These are phyloP conservation scores for Coelastrella sp. DNA, from an alignment of 139 green algal genomes.

Conservation along the genomic window DNA sequence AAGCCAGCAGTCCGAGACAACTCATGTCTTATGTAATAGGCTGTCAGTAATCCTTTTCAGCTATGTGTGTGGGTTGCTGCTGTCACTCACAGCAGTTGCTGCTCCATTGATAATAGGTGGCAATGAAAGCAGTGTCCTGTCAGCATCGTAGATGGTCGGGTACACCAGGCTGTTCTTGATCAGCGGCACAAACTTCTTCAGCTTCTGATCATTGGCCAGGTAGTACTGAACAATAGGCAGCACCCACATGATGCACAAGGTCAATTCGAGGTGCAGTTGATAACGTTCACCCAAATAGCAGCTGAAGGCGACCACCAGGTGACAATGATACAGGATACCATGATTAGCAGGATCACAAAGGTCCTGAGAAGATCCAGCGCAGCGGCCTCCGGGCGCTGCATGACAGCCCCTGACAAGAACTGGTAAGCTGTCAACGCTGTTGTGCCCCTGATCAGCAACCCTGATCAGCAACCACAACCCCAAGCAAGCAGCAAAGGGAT, in stretches of 20 bases:
- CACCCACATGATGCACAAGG: neutral
- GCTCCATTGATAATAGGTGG: slow-evolving; percentile 99
- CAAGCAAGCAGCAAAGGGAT: too few species aligned
- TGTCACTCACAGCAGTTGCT: slow-evolving; percentile 78
- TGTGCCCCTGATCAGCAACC: too few species aligned
- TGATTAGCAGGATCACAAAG: too few species aligned
- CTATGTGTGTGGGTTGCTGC: neutral
- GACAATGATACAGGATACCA: too few species aligned
- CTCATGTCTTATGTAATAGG: too few species aligned
- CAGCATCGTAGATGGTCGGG: slow-evolving; percentile 94
- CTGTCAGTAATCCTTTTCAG: neutral
- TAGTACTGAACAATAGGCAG: slow-evolving; percentile 69
- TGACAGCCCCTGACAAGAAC: too few species aligned
- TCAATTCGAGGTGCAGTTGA: neutral
- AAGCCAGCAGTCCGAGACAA: too few species aligned
- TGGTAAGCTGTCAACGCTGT: too few species aligned
- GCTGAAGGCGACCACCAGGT: neutral
- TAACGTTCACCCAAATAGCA: neutral
- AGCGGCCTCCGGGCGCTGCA: too few species aligned
- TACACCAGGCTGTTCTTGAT: slow-evolving; percentile 95
- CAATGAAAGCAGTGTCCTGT: slow-evolving; percentile 92
- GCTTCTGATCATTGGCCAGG: slow-evolving; percentile 92
- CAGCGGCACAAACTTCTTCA: slow-evolving; percentile 96
- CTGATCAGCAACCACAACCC: too few species aligned
- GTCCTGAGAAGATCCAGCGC: too few species aligned